Percentiles rank a stretch among this genome's conserved stretches.
Evolutionary conservation across 225 moss, liverwort and hornwort genomes (phyloP).

Genomic region (Thuidium tamariscinum): DNA sequence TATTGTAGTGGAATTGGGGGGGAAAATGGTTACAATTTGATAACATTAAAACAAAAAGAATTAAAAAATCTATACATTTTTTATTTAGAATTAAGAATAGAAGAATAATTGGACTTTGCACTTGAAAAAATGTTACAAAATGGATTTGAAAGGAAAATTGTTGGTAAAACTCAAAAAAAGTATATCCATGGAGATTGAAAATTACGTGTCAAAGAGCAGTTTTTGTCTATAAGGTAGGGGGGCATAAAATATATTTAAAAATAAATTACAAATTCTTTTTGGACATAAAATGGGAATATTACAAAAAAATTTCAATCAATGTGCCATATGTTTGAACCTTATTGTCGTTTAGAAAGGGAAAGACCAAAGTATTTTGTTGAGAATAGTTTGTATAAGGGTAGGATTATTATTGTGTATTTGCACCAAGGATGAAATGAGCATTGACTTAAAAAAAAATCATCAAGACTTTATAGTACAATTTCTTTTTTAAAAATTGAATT

Average conservation of each 20-base stretch:
- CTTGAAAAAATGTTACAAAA: rapidly evolving
- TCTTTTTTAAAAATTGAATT: no score
- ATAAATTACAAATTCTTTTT: not conserved
- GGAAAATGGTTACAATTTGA: not conserved
- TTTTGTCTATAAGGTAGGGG: rapidly evolving
- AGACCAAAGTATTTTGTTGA: not conserved
- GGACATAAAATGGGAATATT: not conserved
- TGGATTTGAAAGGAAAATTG: not conserved
- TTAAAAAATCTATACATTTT: not conserved
- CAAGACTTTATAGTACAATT: no score
- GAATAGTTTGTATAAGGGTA: not conserved
- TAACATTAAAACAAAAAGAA: rapidly evolving
- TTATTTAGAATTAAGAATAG: not conserved
- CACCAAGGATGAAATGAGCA: not conserved
- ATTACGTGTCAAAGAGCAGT: rapidly evolving
- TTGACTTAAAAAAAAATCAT: not conserved
- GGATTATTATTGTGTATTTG: rapidly evolving
- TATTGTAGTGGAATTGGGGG: not conserved
- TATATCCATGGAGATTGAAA: not conserved
- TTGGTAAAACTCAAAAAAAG: rapidly evolving
- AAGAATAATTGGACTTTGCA: rapidly evolving
- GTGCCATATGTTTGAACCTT: not conserved
- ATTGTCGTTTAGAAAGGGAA: not conserved
- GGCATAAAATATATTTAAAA: not conserved
- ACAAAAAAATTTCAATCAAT: not conserved